phyloP scores from a whole-genome alignment of 805 yeast species.

The Teunomyces pallodes region DNA sequence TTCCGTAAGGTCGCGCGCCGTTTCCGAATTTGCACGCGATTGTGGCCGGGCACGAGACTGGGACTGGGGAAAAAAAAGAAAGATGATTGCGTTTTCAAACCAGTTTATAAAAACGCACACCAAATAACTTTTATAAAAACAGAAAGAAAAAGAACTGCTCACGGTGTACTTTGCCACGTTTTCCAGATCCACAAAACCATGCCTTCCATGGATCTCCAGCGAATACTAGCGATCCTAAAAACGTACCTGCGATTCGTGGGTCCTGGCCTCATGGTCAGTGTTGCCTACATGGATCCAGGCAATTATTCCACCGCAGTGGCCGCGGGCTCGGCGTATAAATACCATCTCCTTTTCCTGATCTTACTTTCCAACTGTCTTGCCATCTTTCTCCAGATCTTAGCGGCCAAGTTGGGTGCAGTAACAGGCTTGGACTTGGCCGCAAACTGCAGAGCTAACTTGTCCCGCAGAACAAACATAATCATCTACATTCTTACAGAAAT shows the following conservation, averaged over 20 bases:
- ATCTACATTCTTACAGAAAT: slow-evolving; percentile 80
- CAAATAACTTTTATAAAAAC: background rate
- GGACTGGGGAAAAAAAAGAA: background rate
- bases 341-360: slow-evolving; percentile 73
- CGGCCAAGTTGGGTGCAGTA: slow-evolving; percentile 87
- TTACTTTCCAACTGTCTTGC: slow-evolving; percentile 83
- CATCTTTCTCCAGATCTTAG: slow-evolving; percentile 77
- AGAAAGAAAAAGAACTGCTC: too few species aligned
- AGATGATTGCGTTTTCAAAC: background rate
- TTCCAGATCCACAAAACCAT: background rate
- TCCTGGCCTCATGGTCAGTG: slow-evolving; percentile 93
- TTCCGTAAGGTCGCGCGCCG: too few species aligned
- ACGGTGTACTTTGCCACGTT: too few species aligned
- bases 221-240: slow-evolving; percentile 14
- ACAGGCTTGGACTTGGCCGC: slow-evolving; percentile 92
- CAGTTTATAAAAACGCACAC: background rate
- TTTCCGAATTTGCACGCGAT: background rate
- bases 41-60: background rate
- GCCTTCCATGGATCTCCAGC: background rate
- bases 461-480: slow-evolving; percentile 54
- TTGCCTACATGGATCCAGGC: slow-evolving; percentile 97
- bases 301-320: slow-evolving; percentile 94
- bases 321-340: slow-evolving; percentile 86
- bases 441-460: slow-evolving; percentile 74
- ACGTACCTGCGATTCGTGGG: slow-evolving; percentile 75